These are phyloP conservation scores for Phylloporus sp. DNA, from an alignment of 768 basidiomycete species.

Conservation along the genomic window DNA sequence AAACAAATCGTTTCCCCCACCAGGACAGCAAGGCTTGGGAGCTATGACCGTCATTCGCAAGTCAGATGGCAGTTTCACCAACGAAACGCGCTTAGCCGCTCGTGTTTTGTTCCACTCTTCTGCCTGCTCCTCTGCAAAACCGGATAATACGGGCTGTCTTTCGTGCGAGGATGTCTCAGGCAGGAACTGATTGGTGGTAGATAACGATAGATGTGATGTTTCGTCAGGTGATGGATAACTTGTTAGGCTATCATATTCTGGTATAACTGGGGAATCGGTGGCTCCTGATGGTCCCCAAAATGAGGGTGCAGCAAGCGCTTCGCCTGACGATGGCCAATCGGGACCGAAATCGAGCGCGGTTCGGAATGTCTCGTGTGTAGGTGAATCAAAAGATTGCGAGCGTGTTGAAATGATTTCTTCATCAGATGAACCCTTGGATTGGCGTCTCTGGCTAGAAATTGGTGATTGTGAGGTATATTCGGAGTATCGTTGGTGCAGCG, in stretches of 20 bases:
- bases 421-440: slow-evolving; percentile 10
- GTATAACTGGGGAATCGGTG: slow-evolving; percentile 36
- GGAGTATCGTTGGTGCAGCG: slow-evolving; percentile 45
- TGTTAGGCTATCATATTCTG: slow-evolving; percentile 28
- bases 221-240: slow-evolving; percentile 30
- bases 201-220: slow-evolving; percentile 21
- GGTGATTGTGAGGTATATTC: slow-evolving; percentile 33
- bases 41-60: slow-evolving; percentile 29
- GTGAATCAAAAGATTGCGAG: slow-evolving; percentile 40
- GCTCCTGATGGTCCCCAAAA: slow-evolving; percentile 30
- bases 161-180: slow-evolving; percentile 37
- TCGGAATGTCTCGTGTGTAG: slow-evolving; percentile 58
- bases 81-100: slow-evolving; percentile 79
- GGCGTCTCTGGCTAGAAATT: slow-evolving; percentile 31
- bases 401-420: slow-evolving; percentile 8
- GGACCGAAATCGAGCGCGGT: slow-evolving; percentile 58
- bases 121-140: slow-evolving; percentile 63
- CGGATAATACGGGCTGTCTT: slow-evolving; percentile 42
- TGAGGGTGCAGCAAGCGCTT: slow-evolving; percentile 34
- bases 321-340: slow-evolving; percentile 44
- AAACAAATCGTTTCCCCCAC: slow-evolving; percentile 1
- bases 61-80: slow-evolving; percentile 68
- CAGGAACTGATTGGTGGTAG: slow-evolving; percentile 17
- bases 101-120: slow-evolving; percentile 87
- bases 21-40: slow-evolving; percentile 13